These are phyloP conservation scores for Cruciata laevipes DNA, from an alignment of 257 asterid genomes.

Conservation along the genomic window DNA sequence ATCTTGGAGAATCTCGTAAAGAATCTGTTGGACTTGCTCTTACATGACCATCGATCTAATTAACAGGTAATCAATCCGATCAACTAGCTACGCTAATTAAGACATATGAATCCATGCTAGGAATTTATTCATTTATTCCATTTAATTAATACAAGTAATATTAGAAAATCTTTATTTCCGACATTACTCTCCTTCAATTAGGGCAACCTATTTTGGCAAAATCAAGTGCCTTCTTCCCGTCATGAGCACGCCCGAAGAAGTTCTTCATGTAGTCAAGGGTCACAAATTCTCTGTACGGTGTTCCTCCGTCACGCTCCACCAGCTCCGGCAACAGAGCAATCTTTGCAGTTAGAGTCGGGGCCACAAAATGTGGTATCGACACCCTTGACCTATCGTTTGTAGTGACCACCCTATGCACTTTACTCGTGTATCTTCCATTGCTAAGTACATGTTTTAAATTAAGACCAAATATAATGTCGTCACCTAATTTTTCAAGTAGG, in stretches of 20 bases:
- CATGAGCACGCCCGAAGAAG: slow-evolving; percentile 4
- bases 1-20: no score
- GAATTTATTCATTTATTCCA: no score
- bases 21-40: no score
- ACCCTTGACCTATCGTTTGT: neutral
- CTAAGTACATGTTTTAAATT: neutral
- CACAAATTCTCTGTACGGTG: neutral
- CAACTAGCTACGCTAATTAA: neutral
- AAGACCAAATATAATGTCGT: no score
- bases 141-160: no score
- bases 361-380: neutral
- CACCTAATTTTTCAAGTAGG: no score
- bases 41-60: neutral
- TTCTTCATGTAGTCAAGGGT: neutral
- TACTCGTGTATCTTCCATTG: neutral
- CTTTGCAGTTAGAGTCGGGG: neutral
- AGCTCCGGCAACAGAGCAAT: neutral
- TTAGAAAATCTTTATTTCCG: neutral
- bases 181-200: neutral
- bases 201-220: neutral
- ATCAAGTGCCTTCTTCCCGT: neutral
- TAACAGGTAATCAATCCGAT: neutral
- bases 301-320: neutral
- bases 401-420: neutral
- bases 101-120: neutral